Conservation (phyloP, 345 rosid species). For the Gossypium ekmanianum region DNA sequence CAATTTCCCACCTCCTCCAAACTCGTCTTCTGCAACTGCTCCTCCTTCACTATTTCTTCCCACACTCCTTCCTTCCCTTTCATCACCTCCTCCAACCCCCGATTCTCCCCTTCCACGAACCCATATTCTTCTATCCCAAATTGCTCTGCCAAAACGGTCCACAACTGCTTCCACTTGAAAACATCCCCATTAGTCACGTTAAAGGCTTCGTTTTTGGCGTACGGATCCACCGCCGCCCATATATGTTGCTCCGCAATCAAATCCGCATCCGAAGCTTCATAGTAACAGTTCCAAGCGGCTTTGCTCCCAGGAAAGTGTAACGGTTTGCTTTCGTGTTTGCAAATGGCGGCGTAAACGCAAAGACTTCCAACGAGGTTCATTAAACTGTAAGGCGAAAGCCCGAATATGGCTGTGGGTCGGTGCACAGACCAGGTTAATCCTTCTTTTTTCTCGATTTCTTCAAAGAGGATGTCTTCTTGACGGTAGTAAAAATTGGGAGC, state of each 20-base stretch:
- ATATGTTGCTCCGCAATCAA: too few relatives aligned
- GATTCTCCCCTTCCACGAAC: constrained; percentile 45
- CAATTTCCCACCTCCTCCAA: too few relatives aligned
- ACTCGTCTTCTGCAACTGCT: too few relatives aligned
- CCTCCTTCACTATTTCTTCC: too few relatives aligned
- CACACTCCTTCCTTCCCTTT: too few relatives aligned
- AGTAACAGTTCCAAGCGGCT: constrained; percentile 58
- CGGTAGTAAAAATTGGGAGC: constrained; percentile 56
- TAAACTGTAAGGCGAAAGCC: constrained; percentile 31
- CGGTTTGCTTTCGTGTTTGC: constrained; percentile 19
- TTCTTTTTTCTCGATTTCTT: too few relatives aligned
- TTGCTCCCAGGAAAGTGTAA: constrained; percentile 60
- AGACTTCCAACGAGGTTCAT: constrained; percentile 63
- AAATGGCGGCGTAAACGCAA: constrained; percentile 66
- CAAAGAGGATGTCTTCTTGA: constrained; percentile 40
- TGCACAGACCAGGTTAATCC: constrained; percentile 62
- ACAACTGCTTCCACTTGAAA: constrained; percentile 77
- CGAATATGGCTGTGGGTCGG: constrained; percentile 37
- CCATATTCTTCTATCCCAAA: constrained; percentile 53
- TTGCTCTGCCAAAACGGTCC: constrained; percentile 40
- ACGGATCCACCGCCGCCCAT: too few relatives aligned
- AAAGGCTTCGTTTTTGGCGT: constrained; percentile 52
- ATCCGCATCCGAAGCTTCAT: background rate
- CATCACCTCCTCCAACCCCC: constrained; percentile 43
- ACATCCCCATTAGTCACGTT: constrained; percentile 71